Base-by-base conservation (phyloP, 2,329 filamentous ascomycete genomes). In the Amesomyces nigricolor region DNA sequence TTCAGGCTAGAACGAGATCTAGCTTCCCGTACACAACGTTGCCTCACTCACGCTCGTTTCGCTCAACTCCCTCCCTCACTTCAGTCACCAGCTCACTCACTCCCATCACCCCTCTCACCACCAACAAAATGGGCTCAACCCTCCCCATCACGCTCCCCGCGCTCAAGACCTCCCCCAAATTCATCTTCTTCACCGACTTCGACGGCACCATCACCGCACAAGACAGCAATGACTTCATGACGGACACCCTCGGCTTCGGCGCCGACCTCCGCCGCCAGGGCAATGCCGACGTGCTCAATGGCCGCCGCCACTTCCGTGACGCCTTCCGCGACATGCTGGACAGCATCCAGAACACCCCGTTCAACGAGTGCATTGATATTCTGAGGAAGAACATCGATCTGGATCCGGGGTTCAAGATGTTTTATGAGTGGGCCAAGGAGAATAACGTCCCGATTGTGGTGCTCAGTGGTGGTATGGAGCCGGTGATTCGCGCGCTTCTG, bases 181-280 rank as follows among this genome's bases (percentile, higher is more conserved):
- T 89, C 77, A 91, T 99, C 77, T 96, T 99, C 81, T 97, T 97
- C 78, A 96, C 91, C 64, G 94, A 99, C 75, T 97, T 97, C 70
- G 94, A 99, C 73, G 94, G 94, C 67, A 97, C 91, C 52, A 92
- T 96, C 70, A 96, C 92, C 47, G 79, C 78, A 53, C 76, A 80
- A 66, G 83, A 86, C 72, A 81, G 77, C 69, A 86, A 85, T 68
- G 81, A 83, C 72, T 81, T 72, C 71, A 76, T 92, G 83, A 96
- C 91, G 56, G 94, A 97, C 76, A 94, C 89, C 73, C 80, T 96
- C 58, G 94, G 94, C 60, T 96, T 86, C 68, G 94, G 94, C 49
- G 67, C 72, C 29, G 83, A 81, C 59, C 81, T 83, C 63, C 89
- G 94, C 61, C 79, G 80, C 54, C 73, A 85, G 68, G 82, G 84